Conservation (phyloP, 2,329 filamentous ascomycete species). For the Byssothecium circinans region DNA sequence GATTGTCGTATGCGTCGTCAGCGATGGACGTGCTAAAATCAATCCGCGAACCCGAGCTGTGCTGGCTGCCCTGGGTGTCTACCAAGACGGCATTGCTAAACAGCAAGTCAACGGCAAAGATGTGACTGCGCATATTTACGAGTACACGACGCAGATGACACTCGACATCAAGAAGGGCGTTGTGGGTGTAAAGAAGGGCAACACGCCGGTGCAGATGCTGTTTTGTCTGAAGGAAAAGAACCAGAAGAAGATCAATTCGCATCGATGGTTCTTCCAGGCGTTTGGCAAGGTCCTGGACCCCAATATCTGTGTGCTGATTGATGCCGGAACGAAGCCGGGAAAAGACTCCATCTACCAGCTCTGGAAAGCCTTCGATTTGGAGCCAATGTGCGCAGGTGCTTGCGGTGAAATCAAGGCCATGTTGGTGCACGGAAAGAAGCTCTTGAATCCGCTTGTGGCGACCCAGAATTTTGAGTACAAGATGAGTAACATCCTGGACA, state of each 20-base stretch:
- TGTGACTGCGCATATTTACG: slow-evolving; percentile 96
- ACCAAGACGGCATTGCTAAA: slow-evolving; percentile 97
- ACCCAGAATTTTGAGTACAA: slow-evolving; percentile 99
- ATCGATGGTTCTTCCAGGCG: slow-evolving; percentile 98
- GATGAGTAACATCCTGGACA: slow-evolving; percentile 99
- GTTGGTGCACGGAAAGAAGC: slow-evolving; percentile 83
- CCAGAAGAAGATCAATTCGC: slow-evolving; percentile 99
- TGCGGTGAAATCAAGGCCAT: slow-evolving; percentile 99
- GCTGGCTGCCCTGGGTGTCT: slow-evolving; percentile 90
- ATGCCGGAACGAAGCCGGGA: slow-evolving; percentile 93
- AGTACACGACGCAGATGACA: slow-evolving; percentile 83
- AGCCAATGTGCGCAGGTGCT: slow-evolving; percentile 95
- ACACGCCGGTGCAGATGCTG: slow-evolving; percentile 90
- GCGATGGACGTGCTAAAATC: slow-evolving; percentile 95
- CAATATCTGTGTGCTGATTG: slow-evolving; percentile 94
- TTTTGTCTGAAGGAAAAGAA: slow-evolving; percentile 99
- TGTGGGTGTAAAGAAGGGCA: slow-evolving; percentile 78
- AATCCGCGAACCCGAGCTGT: slow-evolving; percentile 88
- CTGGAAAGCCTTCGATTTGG: slow-evolving; percentile 97
- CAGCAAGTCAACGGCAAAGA: slow-evolving; percentile 96
- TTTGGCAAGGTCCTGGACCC: slow-evolving; percentile 91
- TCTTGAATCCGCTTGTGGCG: slow-evolving; percentile 90
- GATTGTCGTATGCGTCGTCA: slow-evolving; percentile 97
- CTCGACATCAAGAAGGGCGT: slow-evolving; percentile 88
- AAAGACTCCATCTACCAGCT: slow-evolving; percentile 95